Conservation (phyloP, 2,329 filamentous ascomycete species). For the Fusarium sp. region DNA sequence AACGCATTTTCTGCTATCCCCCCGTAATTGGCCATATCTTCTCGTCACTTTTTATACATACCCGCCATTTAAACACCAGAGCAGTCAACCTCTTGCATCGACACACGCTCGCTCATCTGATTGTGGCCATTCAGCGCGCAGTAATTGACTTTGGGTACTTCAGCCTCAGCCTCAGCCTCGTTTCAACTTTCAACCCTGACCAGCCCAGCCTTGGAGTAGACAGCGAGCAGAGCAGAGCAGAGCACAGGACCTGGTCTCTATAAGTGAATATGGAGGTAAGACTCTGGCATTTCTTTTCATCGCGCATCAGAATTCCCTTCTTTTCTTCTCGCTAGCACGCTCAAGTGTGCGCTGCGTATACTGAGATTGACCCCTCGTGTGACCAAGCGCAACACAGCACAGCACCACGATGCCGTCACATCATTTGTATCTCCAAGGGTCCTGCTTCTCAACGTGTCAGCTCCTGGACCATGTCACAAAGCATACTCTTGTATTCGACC, state of each 20-base stretch:
- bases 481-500: not conserved
- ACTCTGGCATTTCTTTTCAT: slow-evolving; percentile 12
- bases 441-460: slow-evolving; percentile 7
- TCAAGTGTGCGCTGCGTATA: slow-evolving; percentile 21
- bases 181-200: slow-evolving; percentile 3
- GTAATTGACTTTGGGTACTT: slow-evolving; percentile 15
- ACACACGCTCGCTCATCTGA: slow-evolving; percentile 4
- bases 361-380: slow-evolving; percentile 28
- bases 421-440: slow-evolving; percentile 23
- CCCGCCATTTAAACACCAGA: slow-evolving; percentile 10
- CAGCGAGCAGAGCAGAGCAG: not conserved
- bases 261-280: slow-evolving; percentile 41
- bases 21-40: not conserved
- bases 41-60: not conserved
- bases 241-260: slow-evolving; percentile 1
- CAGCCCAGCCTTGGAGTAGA: slow-evolving; percentile 20
- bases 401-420: slow-evolving; percentile 4
- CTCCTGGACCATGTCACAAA: slow-evolving; percentile 9
- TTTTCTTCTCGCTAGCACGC: slow-evolving; percentile 7
- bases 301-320: slow-evolving; percentile 1
- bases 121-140: slow-evolving; percentile 19
- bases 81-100: slow-evolving; percentile 10
- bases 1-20: not conserved
- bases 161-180: slow-evolving; percentile 41
- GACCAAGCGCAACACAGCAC: slow-evolving; percentile 18